Base-by-base conservation (phyloP, 164 flowering plant genomes). In the Dillenia suffruticosa region DNA sequence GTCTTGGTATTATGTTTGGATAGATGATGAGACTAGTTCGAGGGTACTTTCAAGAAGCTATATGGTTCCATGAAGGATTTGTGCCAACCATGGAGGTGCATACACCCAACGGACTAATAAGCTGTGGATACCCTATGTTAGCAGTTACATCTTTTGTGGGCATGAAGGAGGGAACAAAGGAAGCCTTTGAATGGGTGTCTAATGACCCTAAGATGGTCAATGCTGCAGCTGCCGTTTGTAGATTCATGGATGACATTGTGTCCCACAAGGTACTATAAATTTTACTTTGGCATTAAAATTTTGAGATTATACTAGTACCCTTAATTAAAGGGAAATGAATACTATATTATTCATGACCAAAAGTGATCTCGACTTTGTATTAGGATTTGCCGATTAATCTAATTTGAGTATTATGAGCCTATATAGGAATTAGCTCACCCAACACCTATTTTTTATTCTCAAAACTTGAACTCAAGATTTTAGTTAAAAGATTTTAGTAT, bases 71-170 rank as follows among this genome's bases (percentile, higher is more conserved):
- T 2, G 9, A 55, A 26, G 44, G 65, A 5, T 60, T 72, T 8
- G 26, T 58, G 2, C 82, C 86, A 51, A 71, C 68, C 24, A 15
- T 71, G 10, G 78, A 83, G 12, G 79, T 80, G 49, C 77, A 81
- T 46, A 49, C 76, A 57, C 3, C 9, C 0, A n/a, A 19, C 24
- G 68, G 77, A 26, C 2, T 64, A n/a, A 9, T 56, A 0, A 48
- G 71, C 6, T 3, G 22, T 8, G 77, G 53, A 0, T 72, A 71
- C 47, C 11, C 54, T 1, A 12, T 70, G 68, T 45, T 77, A 0
- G 7, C 56, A 8, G 49, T 56, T 0, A 24, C 59, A 17, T 54
- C 78, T 1, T 66, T 76, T 12, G 26, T 78, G 12, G 77, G 77
- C 10, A 68, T 78, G 78, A 80, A 74, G 44, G 76, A 74, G 8